A percentile compares a stretch with the other conserved stretches of the same genome.
These are phyloP conservation scores for Rosa multiflora DNA, from an alignment of 306 rosid species.

Conservation along the genomic window DNA sequence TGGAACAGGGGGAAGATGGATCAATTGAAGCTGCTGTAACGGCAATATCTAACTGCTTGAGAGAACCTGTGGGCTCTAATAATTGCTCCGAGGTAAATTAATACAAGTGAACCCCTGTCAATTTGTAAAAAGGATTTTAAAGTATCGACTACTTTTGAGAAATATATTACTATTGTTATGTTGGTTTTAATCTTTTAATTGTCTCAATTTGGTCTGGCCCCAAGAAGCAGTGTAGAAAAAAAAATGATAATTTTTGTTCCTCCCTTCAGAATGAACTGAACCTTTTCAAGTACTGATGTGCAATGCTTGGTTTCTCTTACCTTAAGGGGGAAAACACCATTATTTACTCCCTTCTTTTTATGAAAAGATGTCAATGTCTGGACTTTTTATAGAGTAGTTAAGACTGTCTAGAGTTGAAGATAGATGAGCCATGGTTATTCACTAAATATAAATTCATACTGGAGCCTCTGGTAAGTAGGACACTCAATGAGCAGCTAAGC, in stretches of 20 bases:
- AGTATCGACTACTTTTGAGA: not conserved
- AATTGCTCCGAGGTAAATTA: slow-evolving; percentile 90
- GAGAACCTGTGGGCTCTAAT: slow-evolving; percentile 76
- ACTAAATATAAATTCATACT: not conserved
- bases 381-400: no score
- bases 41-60: slow-evolving; percentile 20
- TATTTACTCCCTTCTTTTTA: not conserved
- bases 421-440: not conserved
- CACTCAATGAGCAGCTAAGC: not conserved
- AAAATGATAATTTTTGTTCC: not conserved
- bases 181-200: not conserved
- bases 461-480: not conserved
- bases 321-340: not conserved
- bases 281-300: not conserved
- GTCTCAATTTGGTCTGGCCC: not conserved
- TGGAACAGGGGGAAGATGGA: no score
- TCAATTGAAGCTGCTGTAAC: no score
- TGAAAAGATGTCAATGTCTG: no score
- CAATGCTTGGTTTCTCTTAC: not conserved
- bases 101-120: slow-evolving; percentile 18
- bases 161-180: not conserved
- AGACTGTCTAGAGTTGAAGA: not conserved
- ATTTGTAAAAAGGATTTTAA: slow-evolving; percentile 9
- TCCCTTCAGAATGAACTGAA: not conserved
- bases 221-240: not conserved